Percentiles rank a stretch among this genome's conserved stretches.
phyloP scores from a whole-genome alignment of 768 basidiomycete species.

The Plicaturopsis crispa region DNA sequence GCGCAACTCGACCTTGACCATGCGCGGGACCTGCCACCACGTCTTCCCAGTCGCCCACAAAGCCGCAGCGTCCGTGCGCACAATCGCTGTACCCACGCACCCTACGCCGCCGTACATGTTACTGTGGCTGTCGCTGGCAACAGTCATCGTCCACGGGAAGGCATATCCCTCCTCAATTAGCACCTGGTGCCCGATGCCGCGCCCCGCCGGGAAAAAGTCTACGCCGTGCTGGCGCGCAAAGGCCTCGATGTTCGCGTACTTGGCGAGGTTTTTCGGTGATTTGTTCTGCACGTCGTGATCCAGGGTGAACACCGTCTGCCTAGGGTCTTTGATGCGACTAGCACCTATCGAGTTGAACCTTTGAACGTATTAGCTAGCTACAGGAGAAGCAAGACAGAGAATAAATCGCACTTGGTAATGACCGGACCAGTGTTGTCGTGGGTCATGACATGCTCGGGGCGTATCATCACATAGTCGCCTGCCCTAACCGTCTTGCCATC shows the following conservation, averaged over 20 bases:
- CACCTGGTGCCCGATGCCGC: slow-evolving; percentile 97
- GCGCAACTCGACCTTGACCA: slow-evolving; percentile 89
- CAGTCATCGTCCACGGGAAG: slow-evolving; percentile 91
- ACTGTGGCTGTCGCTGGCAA: slow-evolving; percentile 93
- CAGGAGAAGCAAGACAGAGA: slow-evolving; percentile 1
- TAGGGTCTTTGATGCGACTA: slow-evolving; percentile 68
- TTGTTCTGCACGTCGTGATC: slow-evolving; percentile 99
- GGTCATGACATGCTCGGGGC: slow-evolving; percentile 96
- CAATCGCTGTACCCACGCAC: slow-evolving; percentile 95
- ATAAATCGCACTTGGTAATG: slow-evolving; percentile 85
- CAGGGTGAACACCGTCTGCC: slow-evolving; percentile 90
- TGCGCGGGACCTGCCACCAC: slow-evolving; percentile 99
- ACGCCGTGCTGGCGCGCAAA: slow-evolving; percentile 82
- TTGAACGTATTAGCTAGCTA: slow-evolving; percentile 3
- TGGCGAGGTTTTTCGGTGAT: slow-evolving; percentile 80
- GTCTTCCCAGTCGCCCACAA: slow-evolving; percentile 98
- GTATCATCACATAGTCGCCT: slow-evolving; percentile 99
- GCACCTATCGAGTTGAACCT: slow-evolving; percentile 96
- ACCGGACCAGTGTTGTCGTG: slow-evolving; percentile 99
- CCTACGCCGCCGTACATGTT: slow-evolving; percentile 99
- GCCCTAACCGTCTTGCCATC: slow-evolving; percentile 75
- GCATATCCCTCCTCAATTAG: slow-evolving; percentile 98
- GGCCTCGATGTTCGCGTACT: slow-evolving; percentile 86
- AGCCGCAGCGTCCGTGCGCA: slow-evolving; percentile 90
- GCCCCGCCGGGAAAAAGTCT: slow-evolving; percentile 96